Evolutionary conservation across 2,329 filamentous ascomycete species (phyloP), one percentile per base, ranked within the genome.

Genomic region (Trichoderma asperellum): DNA sequence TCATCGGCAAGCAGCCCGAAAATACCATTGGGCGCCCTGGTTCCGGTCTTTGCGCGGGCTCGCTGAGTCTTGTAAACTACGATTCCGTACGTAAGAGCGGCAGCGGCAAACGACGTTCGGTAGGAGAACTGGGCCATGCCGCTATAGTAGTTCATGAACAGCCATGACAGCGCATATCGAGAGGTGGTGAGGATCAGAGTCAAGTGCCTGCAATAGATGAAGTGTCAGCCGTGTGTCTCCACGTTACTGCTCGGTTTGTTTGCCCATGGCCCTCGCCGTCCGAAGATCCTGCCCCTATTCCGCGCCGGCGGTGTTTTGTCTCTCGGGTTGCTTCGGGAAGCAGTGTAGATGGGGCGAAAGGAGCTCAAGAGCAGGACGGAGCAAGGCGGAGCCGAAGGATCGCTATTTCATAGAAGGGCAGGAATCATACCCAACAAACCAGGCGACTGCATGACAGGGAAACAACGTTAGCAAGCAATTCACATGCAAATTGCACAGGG

Each of bases 51-150:
- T 75, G 92, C 87, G 74, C 93, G 91, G 75, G 94, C 93, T 74
- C 94, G 90, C 85, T 94, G 93, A 70, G 93, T 94, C 88, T 99
- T 99, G 87, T 97, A 98, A 72, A 99, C 95, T 61, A 99, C 96
- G 74, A 99, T 98, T 73, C 96, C 95, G 81, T 99, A 99, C 12
- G 96, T 98, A 61, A 89, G 88, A 59, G 94, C 93, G 6, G 96
- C 96, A 2, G 94, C 91, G 75, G 97, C 74, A 80, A 99, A 99
- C 69, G 94, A 92, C 67, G 91, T 88, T 76, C 96, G 94, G 84
- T 99, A 99, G 69, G 91, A 91, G 80, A 96, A 90, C 74, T 88
- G 86, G 59, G 95, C 94, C 85, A 89, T 89, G 78, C 88, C 83
- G 69, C 89, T 90, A 79, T 91, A 91, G 80, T 89, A 94, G 86